Conservation (phyloP, 129 eudicot species). For the Pseudognaphalium luteoalbum region DNA sequence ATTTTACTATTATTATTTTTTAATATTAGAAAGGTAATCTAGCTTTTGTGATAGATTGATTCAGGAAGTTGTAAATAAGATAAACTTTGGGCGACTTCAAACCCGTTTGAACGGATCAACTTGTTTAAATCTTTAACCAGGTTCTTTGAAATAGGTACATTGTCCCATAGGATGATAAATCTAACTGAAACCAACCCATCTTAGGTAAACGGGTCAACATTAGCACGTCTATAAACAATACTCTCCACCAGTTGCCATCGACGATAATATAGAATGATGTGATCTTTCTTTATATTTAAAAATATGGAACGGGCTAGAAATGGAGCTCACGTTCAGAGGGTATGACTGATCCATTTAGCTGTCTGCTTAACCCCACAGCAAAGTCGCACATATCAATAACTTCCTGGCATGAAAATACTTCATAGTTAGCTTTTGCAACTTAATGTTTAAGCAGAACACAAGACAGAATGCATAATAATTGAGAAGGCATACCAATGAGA, state of each 20-base stretch:
- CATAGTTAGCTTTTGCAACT: constrained; percentile 11
- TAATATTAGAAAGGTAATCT: neutral
- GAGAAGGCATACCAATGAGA: neutral
- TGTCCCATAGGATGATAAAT: neutral
- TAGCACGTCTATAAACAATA: neutral
- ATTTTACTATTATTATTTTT: too few relatives aligned
- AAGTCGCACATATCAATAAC: constrained; percentile 98
- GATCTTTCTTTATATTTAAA: constrained; percentile 8
- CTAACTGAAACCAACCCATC: neutral
- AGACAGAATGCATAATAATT: neutral
- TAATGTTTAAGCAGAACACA: neutral
- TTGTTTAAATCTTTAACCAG: neutral
- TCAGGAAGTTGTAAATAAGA: neutral
- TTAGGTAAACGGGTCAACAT: neutral
- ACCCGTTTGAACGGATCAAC: neutral
- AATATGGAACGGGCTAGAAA: constrained; percentile 1
- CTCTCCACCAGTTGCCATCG: constrained; percentile 7
- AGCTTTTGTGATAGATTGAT: neutral
- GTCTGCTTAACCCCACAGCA: constrained; percentile 98
- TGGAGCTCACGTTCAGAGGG: constrained; percentile 87
- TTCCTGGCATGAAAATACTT: constrained; percentile 59
- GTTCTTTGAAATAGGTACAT: neutral
- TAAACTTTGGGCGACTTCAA: constrained; percentile 1
- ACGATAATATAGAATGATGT: neutral
- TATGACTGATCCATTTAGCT: constrained; percentile 88